phyloP scores from a whole-genome alignment of 2,329 filamentous ascomycete genomes.

The Monosporascus sp. region DNA sequence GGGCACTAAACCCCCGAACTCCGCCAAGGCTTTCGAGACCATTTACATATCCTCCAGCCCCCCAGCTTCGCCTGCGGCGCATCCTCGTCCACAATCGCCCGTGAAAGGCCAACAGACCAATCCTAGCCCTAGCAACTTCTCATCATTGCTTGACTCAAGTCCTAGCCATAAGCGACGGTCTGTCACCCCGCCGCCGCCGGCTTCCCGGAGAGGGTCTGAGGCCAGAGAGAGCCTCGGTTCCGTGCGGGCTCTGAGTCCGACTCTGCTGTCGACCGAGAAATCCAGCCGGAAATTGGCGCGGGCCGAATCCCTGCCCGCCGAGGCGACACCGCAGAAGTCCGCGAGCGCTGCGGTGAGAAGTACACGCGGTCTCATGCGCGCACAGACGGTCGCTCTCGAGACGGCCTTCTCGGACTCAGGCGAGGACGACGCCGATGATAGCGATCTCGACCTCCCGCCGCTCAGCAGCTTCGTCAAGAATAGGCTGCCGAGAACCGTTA shows the following conservation, averaged over 20 bases:
- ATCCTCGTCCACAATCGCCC: conserved; percentile 11
- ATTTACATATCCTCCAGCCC: conserved; percentile 43
- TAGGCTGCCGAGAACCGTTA: conserved; percentile 1
- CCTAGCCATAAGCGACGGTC: conserved; percentile 8
- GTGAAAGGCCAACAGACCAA: neutral
- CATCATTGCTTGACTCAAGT: conserved; percentile 6
- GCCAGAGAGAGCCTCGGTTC: neutral
- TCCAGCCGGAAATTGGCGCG: conserved; percentile 20
- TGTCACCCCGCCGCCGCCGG: conserved; percentile 8
- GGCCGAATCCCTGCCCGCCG: conserved; percentile 22
- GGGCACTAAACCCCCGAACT: conserved; percentile 11
- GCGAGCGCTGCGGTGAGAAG: neutral
- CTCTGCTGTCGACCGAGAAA: conserved; percentile 10
- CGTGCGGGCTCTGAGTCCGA: conserved; percentile 9
- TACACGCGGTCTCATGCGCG: conserved; percentile 10
- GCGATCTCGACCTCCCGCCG: conserved; percentile 19
- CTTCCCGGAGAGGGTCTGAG: neutral
- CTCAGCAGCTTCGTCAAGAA: conserved; percentile 12
- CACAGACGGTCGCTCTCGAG: conserved; percentile 16
- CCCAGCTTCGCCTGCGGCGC: conserved; percentile 25
- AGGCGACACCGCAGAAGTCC: conserved; percentile 2
- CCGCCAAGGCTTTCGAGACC: conserved; percentile 25
- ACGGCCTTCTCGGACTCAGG: conserved; percentile 12
- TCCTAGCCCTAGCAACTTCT: neutral
- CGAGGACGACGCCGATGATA: conserved; percentile 5